Evolutionary conservation across 352 stramenopile genomes (phyloP).

Genomic region (Hyaloperonospora brassicae): DNA sequence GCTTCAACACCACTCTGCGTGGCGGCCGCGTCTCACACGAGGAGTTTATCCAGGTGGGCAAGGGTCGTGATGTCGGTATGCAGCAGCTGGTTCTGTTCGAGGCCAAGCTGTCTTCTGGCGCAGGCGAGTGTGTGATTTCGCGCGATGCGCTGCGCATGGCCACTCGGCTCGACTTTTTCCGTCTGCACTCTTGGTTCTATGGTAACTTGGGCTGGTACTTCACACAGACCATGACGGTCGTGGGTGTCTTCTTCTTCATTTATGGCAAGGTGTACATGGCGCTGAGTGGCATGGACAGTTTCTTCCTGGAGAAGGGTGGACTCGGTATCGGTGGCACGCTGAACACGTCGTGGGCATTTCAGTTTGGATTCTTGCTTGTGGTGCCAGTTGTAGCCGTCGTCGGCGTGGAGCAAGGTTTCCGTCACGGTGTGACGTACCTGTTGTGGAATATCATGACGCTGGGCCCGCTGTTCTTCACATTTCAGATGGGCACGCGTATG

Average conservation of each 20-base stretch:
- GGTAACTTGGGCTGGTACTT: constrained; percentile 98
- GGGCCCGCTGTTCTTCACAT: constrained; percentile 98
- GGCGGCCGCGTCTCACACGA: constrained; percentile 71
- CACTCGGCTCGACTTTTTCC: constrained; percentile 94
- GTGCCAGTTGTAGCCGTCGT: constrained; percentile 95
- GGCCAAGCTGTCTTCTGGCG: constrained; percentile 95
- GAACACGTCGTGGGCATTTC: constrained; percentile 94
- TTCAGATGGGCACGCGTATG: constrained; percentile 98
- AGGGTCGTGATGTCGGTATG: constrained; percentile 98
- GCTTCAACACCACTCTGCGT: constrained; percentile 79
- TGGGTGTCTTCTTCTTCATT: constrained; percentile 97
- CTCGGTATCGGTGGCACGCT: constrained; percentile 93
- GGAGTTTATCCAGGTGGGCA: constrained; percentile 89
- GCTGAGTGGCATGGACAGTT: constrained; percentile 89
- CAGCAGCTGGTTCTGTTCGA: constrained; percentile 98
- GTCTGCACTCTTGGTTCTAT: constrained; percentile 97
- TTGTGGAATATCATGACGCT: constrained; percentile 95
- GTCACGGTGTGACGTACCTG: constrained; percentile 87
- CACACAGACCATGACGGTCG: constrained; percentile 95
- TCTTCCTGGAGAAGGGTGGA: constrained; percentile 86
- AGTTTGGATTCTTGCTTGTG: constrained; percentile 94
- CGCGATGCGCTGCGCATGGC: constrained; percentile 94
- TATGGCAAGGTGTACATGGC: constrained; percentile 96
- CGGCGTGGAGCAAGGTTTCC: constrained; percentile 96
- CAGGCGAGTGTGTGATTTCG: constrained; percentile 95